A percentile compares a stretch with the other conserved stretches of the same genome.
Evolutionary conservation across 1,139 yeast genomes (phyloP).

Genomic region (Insectozyma bohioensis): DNA sequence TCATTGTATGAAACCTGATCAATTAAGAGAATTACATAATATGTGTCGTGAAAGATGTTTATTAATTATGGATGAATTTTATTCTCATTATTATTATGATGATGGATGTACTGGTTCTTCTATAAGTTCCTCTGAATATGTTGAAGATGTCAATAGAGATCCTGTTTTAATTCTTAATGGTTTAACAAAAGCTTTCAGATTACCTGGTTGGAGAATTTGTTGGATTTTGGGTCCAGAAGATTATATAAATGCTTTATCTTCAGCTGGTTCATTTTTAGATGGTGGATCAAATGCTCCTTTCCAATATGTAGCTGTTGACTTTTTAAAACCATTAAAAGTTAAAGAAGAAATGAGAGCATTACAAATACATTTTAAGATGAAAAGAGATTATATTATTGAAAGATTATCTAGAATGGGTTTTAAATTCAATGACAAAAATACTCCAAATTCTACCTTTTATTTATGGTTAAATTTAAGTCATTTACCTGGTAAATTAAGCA

Average conservation of each 20-base stretch:
- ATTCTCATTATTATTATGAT: constrained; percentile 62
- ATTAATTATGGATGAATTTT: constrained; percentile 68
- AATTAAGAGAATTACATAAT: constrained; percentile 52
- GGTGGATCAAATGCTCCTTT: constrained; percentile 69
- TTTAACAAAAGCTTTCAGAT: constrained; percentile 61
- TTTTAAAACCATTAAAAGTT: constrained; percentile 54
- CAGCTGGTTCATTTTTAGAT: constrained; percentile 65
- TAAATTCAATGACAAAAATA: constrained; percentile 42
- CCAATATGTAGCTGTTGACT: constrained; percentile 62
- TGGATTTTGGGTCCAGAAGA: constrained; percentile 71
- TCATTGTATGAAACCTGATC: constrained; percentile 51
- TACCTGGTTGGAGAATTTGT: constrained; percentile 72
- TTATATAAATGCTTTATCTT: constrained; percentile 56
- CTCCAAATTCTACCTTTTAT: constrained; percentile 65
- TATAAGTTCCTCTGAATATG: constrained; percentile 54
- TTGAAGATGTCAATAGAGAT: constrained; percentile 59
- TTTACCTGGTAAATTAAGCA: constrained; percentile 59
- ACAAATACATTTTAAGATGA: constrained; percentile 60
- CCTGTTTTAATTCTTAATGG: constrained; percentile 67
- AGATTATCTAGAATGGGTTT: constrained; percentile 60
- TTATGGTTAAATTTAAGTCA: constrained; percentile 62
- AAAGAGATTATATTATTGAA: constrained; percentile 57
- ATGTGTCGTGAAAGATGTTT: constrained; percentile 59
- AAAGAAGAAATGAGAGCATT: constrained; percentile 58
- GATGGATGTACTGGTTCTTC: constrained; percentile 59